Percentiles rank a stretch among this genome's conserved stretches.
phyloP scores from a whole-genome alignment of 192 early-diverging fungal genomes.

The Hyaloraphidium curvatum region DNA sequence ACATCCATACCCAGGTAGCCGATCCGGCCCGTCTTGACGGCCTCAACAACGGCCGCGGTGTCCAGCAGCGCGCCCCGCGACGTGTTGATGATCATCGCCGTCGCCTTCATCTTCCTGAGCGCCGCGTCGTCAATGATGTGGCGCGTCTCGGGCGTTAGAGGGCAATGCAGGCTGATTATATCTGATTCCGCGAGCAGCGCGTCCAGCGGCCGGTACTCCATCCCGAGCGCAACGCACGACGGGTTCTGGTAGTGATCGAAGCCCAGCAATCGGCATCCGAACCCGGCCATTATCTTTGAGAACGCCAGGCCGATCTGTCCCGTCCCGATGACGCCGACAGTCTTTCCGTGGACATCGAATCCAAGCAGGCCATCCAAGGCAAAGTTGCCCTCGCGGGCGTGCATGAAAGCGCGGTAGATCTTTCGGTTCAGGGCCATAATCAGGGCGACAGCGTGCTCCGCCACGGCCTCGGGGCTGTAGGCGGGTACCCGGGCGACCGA shows the following conservation, averaged over 20 bases:
- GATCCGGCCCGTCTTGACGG: slow-evolving; percentile 20
- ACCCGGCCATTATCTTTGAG: slow-evolving; percentile 23
- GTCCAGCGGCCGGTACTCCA: slow-evolving; percentile 18
- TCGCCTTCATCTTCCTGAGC: slow-evolving; percentile 19
- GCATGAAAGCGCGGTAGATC: slow-evolving; percentile 13
- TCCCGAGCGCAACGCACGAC: slow-evolving; percentile 1
- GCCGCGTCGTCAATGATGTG: slow-evolving; percentile 20
- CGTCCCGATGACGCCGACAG: slow-evolving; percentile 23
- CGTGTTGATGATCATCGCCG: slow-evolving; percentile 27
- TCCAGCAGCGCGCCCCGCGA: slow-evolving; percentile 20
- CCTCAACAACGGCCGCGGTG: slow-evolving; percentile 17
- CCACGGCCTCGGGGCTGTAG: slow-evolving; percentile 26
- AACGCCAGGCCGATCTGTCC: slow-evolving; percentile 27
- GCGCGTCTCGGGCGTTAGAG: slow-evolving; percentile 19
- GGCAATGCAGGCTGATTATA: slow-evolving; percentile 25
- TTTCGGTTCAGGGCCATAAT: slow-evolving; percentile 22
- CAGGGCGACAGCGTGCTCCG: slow-evolving; percentile 23
- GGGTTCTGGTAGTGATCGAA: slow-evolving; percentile 21
- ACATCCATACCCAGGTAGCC: slow-evolving; percentile 27
- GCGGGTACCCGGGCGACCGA: slow-evolving; percentile 25
- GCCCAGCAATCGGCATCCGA: slow-evolving; percentile 23
- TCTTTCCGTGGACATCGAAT: slow-evolving; percentile 28
- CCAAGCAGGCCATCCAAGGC: slow-evolving; percentile 21
- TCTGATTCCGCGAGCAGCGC: slow-evolving; percentile 13
- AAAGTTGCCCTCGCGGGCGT: slow-evolving; percentile 18